phyloP scores from a whole-genome alignment of 306 rosid species.

The Quercus agrifolia region DNA sequence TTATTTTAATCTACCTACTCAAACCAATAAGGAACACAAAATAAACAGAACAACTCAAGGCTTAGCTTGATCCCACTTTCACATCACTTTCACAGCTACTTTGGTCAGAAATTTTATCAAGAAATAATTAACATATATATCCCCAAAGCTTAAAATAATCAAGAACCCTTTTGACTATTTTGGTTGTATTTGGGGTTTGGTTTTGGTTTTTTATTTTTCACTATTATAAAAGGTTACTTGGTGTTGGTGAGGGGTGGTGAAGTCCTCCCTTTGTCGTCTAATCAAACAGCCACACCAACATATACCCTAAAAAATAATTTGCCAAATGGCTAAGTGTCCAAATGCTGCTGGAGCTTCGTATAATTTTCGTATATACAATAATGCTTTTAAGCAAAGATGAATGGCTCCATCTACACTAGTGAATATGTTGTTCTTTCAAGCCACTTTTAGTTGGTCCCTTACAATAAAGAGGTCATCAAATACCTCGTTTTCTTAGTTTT shows the following conservation, averaged over 20 bases:
- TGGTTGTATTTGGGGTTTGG: not conserved
- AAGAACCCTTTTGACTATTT: slow-evolving; percentile 33
- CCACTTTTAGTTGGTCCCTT: slow-evolving; percentile 62
- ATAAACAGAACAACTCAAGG: slow-evolving; percentile 4
- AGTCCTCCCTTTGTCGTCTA: slow-evolving; percentile 36
- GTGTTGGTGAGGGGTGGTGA: slow-evolving; percentile 37
- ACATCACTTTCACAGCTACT: slow-evolving; percentile 28
- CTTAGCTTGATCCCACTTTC: slow-evolving; percentile 38
- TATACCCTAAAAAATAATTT: slow-evolving; percentile 8
- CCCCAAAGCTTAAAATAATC: slow-evolving; percentile 7
- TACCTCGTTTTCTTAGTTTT: slow-evolving; percentile 28
- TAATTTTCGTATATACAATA: slow-evolving; percentile 1
- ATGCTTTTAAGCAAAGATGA: slow-evolving; percentile 83
- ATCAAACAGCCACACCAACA: not conserved
- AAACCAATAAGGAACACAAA: slow-evolving; percentile 14
- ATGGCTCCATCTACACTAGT: slow-evolving; percentile 12
- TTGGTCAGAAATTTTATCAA: slow-evolving; percentile 19
- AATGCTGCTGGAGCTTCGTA: slow-evolving; percentile 24
- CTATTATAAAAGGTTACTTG: slow-evolving; percentile 5
- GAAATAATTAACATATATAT: slow-evolving; percentile 22
- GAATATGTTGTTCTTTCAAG: slow-evolving; percentile 54
- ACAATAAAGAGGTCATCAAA: slow-evolving; percentile 26
- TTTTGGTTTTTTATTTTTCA: slow-evolving; percentile 4
- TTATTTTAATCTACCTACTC: slow-evolving; percentile 14
- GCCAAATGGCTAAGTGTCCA: slow-evolving; percentile 37